Evolutionary conservation across 2,329 filamentous ascomycete genomes (phyloP).

Genomic region (Clonostachys sp.): DNA sequence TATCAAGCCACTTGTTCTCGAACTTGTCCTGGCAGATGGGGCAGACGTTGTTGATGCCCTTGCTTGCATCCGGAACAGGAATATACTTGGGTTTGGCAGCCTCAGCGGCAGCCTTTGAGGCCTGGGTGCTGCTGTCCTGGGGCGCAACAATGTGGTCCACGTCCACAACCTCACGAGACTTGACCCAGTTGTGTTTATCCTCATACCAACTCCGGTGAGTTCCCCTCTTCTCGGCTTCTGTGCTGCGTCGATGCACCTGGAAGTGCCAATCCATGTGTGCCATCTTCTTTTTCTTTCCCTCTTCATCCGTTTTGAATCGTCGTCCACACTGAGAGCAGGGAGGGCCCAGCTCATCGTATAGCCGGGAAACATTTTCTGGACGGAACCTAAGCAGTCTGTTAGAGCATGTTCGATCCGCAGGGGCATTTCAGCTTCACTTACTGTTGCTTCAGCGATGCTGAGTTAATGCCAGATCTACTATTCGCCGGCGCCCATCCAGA

Average conservation of each 20-base stretch:
- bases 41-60: conserved; percentile 72
- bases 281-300: conserved; percentile 81
- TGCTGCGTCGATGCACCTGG: conserved; percentile 82
- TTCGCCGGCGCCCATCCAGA: conserved; percentile 9
- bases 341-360: conserved; percentile 80
- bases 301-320: conserved; percentile 72
- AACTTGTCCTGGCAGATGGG: conserved; percentile 96
- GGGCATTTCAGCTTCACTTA: conserved; percentile 34
- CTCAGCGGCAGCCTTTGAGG: conserved; percentile 30
- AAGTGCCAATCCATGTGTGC: conserved; percentile 99
- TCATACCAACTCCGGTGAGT: conserved; percentile 95
- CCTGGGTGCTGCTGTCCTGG: conserved; percentile 22
- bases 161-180: conserved; percentile 75
- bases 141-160: conserved; percentile 38
- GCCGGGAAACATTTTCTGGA: conserved; percentile 64
- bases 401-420: conserved; percentile 2
- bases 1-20: conserved; percentile 85
- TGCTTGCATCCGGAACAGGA: conserved; percentile 74
- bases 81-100: conserved; percentile 64
- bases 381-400: conserved; percentile 52
- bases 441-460: conserved; percentile 66
- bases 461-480: conserved; percentile 1
- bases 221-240: conserved; percentile 78
- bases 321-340: conserved; percentile 90
- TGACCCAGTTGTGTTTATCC: conserved; percentile 91